These are phyloP conservation scores for Silene vulgaris DNA, from an alignment of 179 eudicot genomes.

Conservation along the genomic window DNA sequence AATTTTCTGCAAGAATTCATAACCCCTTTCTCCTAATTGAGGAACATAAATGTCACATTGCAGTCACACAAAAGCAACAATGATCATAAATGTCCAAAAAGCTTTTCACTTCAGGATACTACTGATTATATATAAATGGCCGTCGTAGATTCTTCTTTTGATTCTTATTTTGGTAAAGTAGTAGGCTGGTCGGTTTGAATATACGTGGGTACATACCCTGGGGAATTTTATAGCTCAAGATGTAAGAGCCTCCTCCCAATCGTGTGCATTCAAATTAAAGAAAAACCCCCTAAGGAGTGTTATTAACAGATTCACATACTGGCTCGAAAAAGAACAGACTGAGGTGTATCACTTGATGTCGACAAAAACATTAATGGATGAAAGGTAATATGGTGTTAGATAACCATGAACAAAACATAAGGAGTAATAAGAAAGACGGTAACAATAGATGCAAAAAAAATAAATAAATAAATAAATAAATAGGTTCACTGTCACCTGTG, in stretches of 20 bases:
- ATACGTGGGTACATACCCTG: background rate
- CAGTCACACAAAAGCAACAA: no score
- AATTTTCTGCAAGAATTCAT: no score
- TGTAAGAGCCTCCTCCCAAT: background rate
- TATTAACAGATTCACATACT: background rate
- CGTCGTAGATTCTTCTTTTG: background rate
- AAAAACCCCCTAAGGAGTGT: background rate
- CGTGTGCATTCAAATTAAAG: background rate
- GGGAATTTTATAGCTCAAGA: background rate
- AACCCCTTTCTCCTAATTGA: no score
- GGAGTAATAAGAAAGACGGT: background rate
- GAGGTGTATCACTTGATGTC: background rate
- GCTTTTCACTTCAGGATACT: background rate
- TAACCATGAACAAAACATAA: background rate
- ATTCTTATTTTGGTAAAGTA: background rate
- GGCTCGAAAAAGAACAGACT: background rate
- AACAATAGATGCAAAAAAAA: background rate
- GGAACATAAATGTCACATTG: no score
- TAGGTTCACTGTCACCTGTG: slow-evolving; percentile 54
- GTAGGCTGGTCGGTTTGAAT: background rate
- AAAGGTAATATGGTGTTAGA: background rate
- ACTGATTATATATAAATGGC: background rate
- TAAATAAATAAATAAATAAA: background rate
- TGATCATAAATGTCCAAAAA: background rate
- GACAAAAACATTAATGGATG: background rate